phyloP scores from a whole-genome alignment of 2,329 filamentous ascomycete genomes.

The Chalaropsis thielavioides region DNA sequence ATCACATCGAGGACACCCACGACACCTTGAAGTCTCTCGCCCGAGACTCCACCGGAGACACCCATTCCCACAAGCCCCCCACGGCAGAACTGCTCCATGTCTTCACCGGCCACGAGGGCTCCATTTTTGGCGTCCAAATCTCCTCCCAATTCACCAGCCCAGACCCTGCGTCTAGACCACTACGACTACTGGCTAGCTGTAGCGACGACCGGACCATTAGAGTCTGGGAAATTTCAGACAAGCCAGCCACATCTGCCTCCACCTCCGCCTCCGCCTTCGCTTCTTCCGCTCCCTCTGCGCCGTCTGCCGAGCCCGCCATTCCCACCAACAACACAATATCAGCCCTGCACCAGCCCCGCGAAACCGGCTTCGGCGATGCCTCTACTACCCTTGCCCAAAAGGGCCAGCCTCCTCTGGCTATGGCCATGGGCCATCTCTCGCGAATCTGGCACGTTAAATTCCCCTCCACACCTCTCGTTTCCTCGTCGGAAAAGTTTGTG shows the following conservation, averaged over 20 bases:
- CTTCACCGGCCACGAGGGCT: constrained; percentile 67
- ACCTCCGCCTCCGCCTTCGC: background rate
- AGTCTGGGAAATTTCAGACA: constrained; percentile 67
- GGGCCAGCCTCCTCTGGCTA: constrained; percentile 39
- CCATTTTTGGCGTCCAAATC: constrained; percentile 78
- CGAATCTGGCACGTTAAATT: constrained; percentile 83
- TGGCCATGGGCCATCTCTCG: constrained; percentile 72
- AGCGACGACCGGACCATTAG: constrained; percentile 87
- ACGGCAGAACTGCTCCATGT: constrained; percentile 35
- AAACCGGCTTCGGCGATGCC: constrained; percentile 46
- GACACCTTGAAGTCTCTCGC: no score
- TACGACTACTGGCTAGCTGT: constrained; percentile 69
- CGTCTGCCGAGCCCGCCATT: no score
- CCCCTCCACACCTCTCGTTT: constrained; percentile 24
- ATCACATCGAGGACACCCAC: constrained; percentile 32
- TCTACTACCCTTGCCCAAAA: background rate
- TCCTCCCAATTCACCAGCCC: constrained; percentile 38
- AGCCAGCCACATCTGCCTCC: background rate
- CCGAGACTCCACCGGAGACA: background rate
- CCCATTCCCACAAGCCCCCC: constrained; percentile 1
- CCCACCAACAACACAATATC: constrained; percentile 22
- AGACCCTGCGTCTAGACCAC: constrained; percentile 25
- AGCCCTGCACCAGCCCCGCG: constrained; percentile 29
- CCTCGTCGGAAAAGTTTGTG: constrained; percentile 17
- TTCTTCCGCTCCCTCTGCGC: constrained; percentile 18